Percentiles rank a stretch among this genome's conserved stretches.
Evolutionary conservation across 2,329 filamentous ascomycete species (phyloP).

Genomic region (Metarhizium humberi): DNA sequence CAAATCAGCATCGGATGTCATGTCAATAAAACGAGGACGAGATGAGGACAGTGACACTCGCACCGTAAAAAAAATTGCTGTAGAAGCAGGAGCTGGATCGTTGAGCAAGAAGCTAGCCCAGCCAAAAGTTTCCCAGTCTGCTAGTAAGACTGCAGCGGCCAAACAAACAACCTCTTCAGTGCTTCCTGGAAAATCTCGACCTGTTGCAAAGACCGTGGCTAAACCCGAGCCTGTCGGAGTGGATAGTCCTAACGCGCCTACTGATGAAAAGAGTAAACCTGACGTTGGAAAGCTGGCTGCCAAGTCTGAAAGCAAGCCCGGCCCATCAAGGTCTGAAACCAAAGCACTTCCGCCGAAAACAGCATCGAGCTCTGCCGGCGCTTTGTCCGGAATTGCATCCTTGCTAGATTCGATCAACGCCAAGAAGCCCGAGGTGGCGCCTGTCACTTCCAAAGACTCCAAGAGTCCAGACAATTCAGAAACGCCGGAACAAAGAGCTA

Average conservation of each 20-base stretch:
- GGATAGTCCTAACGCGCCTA: slow-evolving; percentile 16
- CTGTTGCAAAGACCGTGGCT: slow-evolving; percentile 28
- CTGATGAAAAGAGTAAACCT: slow-evolving; percentile 22
- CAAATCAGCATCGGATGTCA: slow-evolving; percentile 20
- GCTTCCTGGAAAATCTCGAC: slow-evolving; percentile 40
- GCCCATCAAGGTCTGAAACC: slow-evolving; percentile 17
- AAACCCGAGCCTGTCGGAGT: slow-evolving; percentile 24
- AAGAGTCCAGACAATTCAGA: slow-evolving; percentile 45
- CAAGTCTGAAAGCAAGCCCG: slow-evolving; percentile 12
- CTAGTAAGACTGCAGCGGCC: slow-evolving; percentile 19
- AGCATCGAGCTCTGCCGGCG: slow-evolving; percentile 11
- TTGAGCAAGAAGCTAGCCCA: slow-evolving; percentile 31
- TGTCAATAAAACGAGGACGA: slow-evolving; percentile 25
- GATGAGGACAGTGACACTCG: slow-evolving; percentile 31
- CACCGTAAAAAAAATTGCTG: slow-evolving; percentile 31
- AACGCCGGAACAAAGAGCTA: slow-evolving; percentile 57
- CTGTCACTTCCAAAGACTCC: slow-evolving; percentile 42
- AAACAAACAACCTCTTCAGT: slow-evolving; percentile 24
- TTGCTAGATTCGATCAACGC: slow-evolving; percentile 42
- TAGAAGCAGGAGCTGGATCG: slow-evolving; percentile 27
- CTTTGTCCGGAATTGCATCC: slow-evolving; percentile 42
- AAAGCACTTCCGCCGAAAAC: slow-evolving; percentile 12
- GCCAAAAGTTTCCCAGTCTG: slow-evolving; percentile 22
- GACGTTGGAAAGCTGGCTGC: slow-evolving; percentile 16
- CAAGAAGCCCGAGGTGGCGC: slow-evolving; percentile 26